These are phyloP conservation scores for Tritrichomonas musculus DNA, from an alignment of 208 protist species.

Conservation along the genomic window DNA sequence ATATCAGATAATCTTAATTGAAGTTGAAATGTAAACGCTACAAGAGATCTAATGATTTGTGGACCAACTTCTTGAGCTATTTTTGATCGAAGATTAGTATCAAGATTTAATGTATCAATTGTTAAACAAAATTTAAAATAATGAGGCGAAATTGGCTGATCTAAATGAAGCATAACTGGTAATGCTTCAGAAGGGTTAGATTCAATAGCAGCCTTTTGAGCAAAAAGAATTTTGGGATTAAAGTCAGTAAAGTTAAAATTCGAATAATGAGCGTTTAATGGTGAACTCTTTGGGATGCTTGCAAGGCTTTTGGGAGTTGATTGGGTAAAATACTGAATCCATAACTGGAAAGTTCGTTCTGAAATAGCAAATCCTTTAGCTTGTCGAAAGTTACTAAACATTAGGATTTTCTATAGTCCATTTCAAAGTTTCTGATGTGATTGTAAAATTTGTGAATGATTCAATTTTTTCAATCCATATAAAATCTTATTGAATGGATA, in stretches of 20 bases:
- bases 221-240: background rate
- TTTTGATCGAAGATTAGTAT: background rate
- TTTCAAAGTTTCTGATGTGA: too few relatives aligned
- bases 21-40: background rate
- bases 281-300: background rate
- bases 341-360: background rate
- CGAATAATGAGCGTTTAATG: background rate
- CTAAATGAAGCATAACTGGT: background rate
- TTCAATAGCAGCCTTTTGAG: background rate
- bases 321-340: background rate
- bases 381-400: too few relatives aligned
- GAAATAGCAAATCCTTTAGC: background rate
- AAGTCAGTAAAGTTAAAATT: background rate
- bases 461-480: too few relatives aligned
- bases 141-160: background rate
- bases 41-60: background rate
- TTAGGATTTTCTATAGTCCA: too few relatives aligned
- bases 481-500: too few relatives aligned
- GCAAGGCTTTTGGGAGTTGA: background rate
- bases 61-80: background rate
- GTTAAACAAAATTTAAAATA: constrained; percentile 6
- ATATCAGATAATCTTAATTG: background rate
- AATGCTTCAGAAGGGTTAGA: background rate
- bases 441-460: too few relatives aligned
- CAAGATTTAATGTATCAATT: background rate